Percentiles rank a stretch among this genome's conserved stretches.
Evolutionary conservation across 2,329 filamentous ascomycete genomes (phyloP).

Genomic region (Colletotrichum paranaense): DNA sequence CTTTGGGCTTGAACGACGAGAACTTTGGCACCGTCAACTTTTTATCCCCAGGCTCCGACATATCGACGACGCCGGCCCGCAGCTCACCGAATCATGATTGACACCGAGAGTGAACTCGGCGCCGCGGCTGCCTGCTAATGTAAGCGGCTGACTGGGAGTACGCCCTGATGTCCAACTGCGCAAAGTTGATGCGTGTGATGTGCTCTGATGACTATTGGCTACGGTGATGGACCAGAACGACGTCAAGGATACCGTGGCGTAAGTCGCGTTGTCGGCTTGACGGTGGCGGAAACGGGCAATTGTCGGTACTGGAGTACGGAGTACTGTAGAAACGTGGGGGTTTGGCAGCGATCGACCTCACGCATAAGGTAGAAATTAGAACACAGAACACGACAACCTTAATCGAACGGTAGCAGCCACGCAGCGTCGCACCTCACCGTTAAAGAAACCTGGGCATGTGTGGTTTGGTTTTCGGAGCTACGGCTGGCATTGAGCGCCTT

Average conservation of each 20-base stretch:
- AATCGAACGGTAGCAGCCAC: background rate
- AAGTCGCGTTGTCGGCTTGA: background rate
- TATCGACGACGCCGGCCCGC: conserved; percentile 5
- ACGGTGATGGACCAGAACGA: background rate
- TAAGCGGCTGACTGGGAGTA: background rate
- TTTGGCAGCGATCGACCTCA: background rate
- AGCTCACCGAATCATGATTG: conserved; percentile 25
- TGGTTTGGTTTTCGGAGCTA: background rate
- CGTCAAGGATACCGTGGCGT: background rate
- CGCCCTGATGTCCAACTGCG: background rate
- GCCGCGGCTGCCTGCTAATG: background rate
- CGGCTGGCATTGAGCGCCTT: background rate
- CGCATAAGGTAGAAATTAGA: background rate
- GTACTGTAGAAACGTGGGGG: background rate
- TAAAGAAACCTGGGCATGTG: conserved; percentile 13
- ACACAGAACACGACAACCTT: background rate
- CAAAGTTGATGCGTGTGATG: background rate
- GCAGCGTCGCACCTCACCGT: background rate
- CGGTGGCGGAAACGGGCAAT: conserved; percentile 17
- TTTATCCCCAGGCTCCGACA: conserved; percentile 17
- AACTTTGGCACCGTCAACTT: conserved; percentile 72
- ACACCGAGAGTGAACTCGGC: background rate
- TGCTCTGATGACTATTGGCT: background rate
- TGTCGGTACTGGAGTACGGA: too few species aligned
- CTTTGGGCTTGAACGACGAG: conserved; percentile 75